Percentiles rank a stretch among this genome's conserved stretches.
These are phyloP conservation scores for Hanseniaspora pseudoguilliermondii DNA, from an alignment of 805 yeast genomes.

Conservation along the genomic window DNA sequence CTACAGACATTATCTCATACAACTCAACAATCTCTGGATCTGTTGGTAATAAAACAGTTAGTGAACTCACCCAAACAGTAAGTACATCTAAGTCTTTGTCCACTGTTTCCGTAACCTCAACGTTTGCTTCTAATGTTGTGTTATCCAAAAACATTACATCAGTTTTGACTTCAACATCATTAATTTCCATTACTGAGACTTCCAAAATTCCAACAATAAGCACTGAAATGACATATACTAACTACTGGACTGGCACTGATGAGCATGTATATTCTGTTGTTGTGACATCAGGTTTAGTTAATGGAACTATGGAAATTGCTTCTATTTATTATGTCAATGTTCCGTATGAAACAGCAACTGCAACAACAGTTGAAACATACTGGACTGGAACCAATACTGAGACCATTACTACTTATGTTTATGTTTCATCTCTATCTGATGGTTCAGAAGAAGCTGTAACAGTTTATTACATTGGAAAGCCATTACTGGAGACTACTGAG, in stretches of 20 bases:
- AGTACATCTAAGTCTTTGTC: not conserved
- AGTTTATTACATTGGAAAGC: constrained; percentile 9
- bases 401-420: constrained; percentile 3
- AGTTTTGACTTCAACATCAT: not conserved
- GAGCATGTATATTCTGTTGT: not conserved
- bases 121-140: not conserved
- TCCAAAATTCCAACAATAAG: not conserved
- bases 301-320: not conserved
- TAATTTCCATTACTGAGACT: not conserved
- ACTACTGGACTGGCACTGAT: constrained; percentile 1
- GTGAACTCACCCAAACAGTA: not conserved
- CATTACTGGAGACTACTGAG: not conserved
- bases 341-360: constrained; percentile 7
- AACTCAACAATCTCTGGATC: not conserved
- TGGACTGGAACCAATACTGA: constrained; percentile 3
- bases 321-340: constrained; percentile 9
- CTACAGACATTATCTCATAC: not conserved
- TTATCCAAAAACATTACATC: not conserved
- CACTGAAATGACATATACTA: not conserved
- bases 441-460: constrained; percentile 5
- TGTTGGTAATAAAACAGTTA: not conserved
- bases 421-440: constrained; percentile 2
- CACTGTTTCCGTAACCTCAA: not conserved
- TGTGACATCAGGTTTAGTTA: not conserved
- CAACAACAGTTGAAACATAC: not conserved